Conservation (phyloP, 306 rosid genomes). For the Acacia melanoxylon region DNA sequence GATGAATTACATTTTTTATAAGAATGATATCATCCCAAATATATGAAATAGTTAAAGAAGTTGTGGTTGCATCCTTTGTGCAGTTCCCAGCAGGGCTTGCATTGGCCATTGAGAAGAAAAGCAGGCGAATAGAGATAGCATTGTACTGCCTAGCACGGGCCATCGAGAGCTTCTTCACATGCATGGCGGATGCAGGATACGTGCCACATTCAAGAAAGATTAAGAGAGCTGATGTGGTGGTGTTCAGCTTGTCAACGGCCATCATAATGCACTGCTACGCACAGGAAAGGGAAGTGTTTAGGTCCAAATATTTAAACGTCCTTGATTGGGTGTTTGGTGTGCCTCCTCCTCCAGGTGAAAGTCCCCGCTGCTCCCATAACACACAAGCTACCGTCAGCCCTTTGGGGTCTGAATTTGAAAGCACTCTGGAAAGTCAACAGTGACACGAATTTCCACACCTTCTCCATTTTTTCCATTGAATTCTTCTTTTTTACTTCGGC, state of each 20-base stretch:
- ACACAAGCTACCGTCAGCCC: neutral
- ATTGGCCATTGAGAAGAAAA: slow-evolving; percentile 73
- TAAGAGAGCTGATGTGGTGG: slow-evolving; percentile 54
- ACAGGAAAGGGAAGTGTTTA: slow-evolving; percentile 57
- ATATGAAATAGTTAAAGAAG: neutral
- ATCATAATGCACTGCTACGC: slow-evolving; percentile 71
- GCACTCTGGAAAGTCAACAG: neutral
- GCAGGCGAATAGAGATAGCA: slow-evolving; percentile 69
- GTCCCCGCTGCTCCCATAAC: slow-evolving; percentile 47
- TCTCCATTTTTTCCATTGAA: neutral
- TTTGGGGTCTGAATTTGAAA: neutral
- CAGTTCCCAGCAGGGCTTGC: slow-evolving; percentile 89
- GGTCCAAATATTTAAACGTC: slow-evolving; percentile 60
- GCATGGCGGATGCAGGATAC: slow-evolving; percentile 57
- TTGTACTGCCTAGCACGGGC: slow-evolving; percentile 60
- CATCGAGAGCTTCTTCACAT: slow-evolving; percentile 66
- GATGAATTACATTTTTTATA: neutral
- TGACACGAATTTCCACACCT: neutral
- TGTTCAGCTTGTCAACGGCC: slow-evolving; percentile 66
- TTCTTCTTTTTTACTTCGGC: neutral
- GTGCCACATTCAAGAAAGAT: slow-evolving; percentile 47
- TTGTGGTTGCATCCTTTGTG: slow-evolving; percentile 26
- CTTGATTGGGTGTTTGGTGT: slow-evolving; percentile 66
- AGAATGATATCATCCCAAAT: neutral
- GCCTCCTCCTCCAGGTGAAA: slow-evolving; percentile 61